These are phyloP conservation scores for Xerocomellus dryophilus DNA, from an alignment of 768 basidiomycete genomes.

Conservation along the genomic window DNA sequence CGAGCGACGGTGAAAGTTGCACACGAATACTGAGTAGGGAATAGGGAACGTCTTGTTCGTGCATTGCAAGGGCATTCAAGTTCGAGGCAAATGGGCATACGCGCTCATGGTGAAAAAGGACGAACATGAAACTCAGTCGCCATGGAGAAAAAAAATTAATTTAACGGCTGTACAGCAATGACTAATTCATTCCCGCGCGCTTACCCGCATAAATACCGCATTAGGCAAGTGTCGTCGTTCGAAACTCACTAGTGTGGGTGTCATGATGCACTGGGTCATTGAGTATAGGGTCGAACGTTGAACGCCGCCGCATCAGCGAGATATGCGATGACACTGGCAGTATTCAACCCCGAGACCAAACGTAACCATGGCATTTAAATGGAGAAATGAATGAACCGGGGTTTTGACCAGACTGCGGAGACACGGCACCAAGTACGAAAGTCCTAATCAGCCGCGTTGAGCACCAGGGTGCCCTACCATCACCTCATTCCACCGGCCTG, in stretches of 20 bases:
- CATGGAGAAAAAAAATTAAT: too few species aligned
- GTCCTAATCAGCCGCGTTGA: too few species aligned
- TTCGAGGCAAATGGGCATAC: too few species aligned
- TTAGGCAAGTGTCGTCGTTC: constrained; percentile 27
- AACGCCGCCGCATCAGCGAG: not conserved
- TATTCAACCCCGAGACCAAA: not conserved
- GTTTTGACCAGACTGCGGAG: not conserved
- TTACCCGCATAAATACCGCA: not conserved
- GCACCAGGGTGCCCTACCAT: not conserved
- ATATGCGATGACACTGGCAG: not conserved
- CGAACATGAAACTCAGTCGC: too few species aligned
- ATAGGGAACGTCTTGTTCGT: too few species aligned
- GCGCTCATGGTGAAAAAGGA: not conserved
- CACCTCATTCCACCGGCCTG: constrained; percentile 3
- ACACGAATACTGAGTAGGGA: too few species aligned
- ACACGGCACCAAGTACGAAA: not conserved
- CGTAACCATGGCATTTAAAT: not conserved
- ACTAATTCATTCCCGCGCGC: constrained; percentile 23
- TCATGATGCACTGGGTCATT: not conserved
- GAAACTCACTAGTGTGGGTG: not conserved
- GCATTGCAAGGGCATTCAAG: not conserved
- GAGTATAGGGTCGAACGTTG: too few species aligned
- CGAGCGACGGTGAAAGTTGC: too few species aligned
- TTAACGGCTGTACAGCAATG: constrained; percentile 18
- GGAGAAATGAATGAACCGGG: not conserved